Conservation (phyloP, 2,329 filamentous ascomycete species). For the Talaromyces albobiverticillius region DNA sequence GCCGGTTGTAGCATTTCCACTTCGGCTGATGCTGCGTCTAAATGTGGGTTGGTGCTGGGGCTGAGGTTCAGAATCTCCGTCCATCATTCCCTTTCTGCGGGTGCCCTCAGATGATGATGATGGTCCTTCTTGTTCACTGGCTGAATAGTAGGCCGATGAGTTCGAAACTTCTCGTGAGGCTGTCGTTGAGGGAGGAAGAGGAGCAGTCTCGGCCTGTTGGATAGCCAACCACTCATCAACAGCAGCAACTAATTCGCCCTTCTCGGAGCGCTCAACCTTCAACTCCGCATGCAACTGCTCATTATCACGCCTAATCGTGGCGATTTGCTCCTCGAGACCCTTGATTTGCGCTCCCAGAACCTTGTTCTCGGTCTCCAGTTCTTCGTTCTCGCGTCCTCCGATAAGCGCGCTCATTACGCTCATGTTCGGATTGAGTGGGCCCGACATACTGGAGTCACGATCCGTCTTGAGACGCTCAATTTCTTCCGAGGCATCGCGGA, state of each 20-base stretch:
- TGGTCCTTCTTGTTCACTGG: slow-evolving; percentile 8
- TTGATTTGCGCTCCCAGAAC: slow-evolving; percentile 71
- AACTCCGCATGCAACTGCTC: slow-evolving; percentile 60
- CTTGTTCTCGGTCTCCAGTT: slow-evolving; percentile 63
- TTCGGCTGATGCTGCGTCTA: slow-evolving; percentile 19
- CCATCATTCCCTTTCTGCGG: background rate
- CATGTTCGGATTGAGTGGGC: slow-evolving; percentile 47
- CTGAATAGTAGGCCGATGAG: slow-evolving; percentile 12
- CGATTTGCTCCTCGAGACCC: slow-evolving; percentile 70
- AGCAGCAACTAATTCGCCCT: slow-evolving; percentile 47
- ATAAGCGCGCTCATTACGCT: slow-evolving; percentile 33
- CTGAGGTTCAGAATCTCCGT: slow-evolving; percentile 12
- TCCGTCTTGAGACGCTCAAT: slow-evolving; percentile 70
- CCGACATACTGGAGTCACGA: slow-evolving; percentile 64
- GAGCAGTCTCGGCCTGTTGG: slow-evolving; percentile 22
- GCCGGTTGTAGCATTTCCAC: slow-evolving; percentile 24
- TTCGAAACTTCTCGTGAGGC: slow-evolving; percentile 15
- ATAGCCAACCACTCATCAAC: slow-evolving; percentile 47
- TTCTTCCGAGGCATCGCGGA: slow-evolving; percentile 68
- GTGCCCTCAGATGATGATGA: background rate
- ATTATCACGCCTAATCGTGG: slow-evolving; percentile 68
- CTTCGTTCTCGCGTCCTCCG: slow-evolving; percentile 49
- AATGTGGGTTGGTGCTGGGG: slow-evolving; percentile 3
- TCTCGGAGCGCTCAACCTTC: slow-evolving; percentile 48
- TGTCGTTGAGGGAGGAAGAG: slow-evolving; percentile 2